Base-by-base conservation (phyloP, 179 eudicot species). In the Dionaea muscipula region DNA sequence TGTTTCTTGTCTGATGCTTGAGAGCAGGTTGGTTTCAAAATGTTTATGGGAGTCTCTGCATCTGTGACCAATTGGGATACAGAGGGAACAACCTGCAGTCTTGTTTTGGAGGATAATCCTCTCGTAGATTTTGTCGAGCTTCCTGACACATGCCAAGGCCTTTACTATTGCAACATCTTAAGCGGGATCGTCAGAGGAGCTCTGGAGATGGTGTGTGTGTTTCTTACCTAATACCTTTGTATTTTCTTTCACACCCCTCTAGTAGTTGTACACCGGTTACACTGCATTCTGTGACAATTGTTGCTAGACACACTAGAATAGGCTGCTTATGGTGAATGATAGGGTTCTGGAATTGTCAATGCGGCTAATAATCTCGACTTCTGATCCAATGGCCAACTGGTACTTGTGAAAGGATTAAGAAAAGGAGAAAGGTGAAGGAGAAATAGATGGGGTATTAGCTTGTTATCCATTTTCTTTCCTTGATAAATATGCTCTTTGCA, bases 81-180 rank as follows among this genome's bases (percentile, higher is more conserved):
- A 25, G 94, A 87, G 48, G 94, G 96, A 60, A 91, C 98, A 57
- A 78, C 81, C 60, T 91, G 96, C 80, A 87, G 93, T 63, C 56
- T 91, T 41, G 81, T 91, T 54, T 67, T 91, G 75, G 94, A 91
- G 71, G 96, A 91, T 72, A 84, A 87, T 61, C 96, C 98, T 18
- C 78, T 91, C 38, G 96, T 84, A 45, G 96, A 87, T 72, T 91
- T 91, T 70, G 98, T 91, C 57, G 96, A 91, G 81, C 93, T 91
- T 68, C 96, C 96, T 4, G 98, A 84, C 73, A 77, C 89, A 11
- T 91, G 86, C 38, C 96, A 84, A 70, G 93, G 96, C 47, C 91
- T 84, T 31, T 75, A 84, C 60, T 91, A 87, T 51, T 87, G 98
- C 81, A 93, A 88, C 69, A 79, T 93, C 55, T 65, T 93, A 63